Percentiles rank a stretch among this genome's conserved stretches.
These are phyloP conservation scores for Mycena belliarum DNA, from an alignment of 768 basidiomycete species.

Conservation along the genomic window DNA sequence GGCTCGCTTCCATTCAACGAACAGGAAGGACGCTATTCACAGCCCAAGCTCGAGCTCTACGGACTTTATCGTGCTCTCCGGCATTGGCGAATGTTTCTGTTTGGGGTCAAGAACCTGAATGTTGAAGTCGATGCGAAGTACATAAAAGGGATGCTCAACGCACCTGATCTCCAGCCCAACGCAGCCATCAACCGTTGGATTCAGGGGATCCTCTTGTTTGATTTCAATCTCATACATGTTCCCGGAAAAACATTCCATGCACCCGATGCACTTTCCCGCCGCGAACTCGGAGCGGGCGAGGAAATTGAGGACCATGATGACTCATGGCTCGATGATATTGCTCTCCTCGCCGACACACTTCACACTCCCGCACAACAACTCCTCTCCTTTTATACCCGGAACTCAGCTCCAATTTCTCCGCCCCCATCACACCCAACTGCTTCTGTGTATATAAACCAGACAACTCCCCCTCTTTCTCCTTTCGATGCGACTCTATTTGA, in stretches of 20 bases:
- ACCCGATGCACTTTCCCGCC: slow-evolving; percentile 40
- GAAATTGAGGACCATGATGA: slow-evolving; percentile 28
- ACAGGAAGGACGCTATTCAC: slow-evolving; percentile 34
- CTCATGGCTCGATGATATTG: slow-evolving; percentile 24
- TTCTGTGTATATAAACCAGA: neutral
- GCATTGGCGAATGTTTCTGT: slow-evolving; percentile 11
- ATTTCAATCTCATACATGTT: slow-evolving; percentile 39
- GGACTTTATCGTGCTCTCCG: slow-evolving; percentile 31
- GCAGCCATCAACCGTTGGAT: slow-evolving; percentile 45
- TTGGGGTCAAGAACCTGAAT: slow-evolving; percentile 29
- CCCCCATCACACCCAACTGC: neutral
- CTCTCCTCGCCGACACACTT: neutral
- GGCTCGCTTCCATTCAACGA: slow-evolving; percentile 37
- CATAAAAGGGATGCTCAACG: slow-evolving; percentile 45
- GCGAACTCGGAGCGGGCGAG: slow-evolving; percentile 20
- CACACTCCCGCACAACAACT: too few species aligned
- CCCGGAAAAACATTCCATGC: slow-evolving; percentile 34
- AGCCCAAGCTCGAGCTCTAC: slow-evolving; percentile 41
- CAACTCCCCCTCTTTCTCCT: neutral
- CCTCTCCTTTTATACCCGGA: too few species aligned
- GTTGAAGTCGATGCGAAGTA: slow-evolving; percentile 42
- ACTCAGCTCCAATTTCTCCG: neutral
- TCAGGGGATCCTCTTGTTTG: slow-evolving; percentile 34
- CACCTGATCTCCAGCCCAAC: slow-evolving; percentile 38
- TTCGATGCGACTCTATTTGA: slow-evolving; percentile 4